Percentiles rank a stretch among this genome's conserved stretches.
phyloP scores from a whole-genome alignment of 192 early-diverging fungal species.

The Entomortierella beljakovae region DNA sequence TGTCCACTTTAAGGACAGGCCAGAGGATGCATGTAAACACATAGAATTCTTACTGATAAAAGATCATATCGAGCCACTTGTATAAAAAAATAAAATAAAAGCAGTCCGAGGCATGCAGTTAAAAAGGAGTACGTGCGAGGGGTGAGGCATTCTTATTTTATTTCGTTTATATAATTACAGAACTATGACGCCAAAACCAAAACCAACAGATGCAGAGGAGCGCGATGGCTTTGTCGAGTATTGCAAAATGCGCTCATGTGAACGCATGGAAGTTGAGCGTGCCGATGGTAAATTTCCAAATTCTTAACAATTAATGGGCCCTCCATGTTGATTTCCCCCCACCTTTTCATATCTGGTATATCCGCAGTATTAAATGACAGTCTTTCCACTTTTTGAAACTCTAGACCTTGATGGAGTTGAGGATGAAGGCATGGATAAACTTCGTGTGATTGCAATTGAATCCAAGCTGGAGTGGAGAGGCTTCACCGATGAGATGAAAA shows the following conservation, averaged over 20 bases:
- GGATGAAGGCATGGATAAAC: constrained; percentile 25
- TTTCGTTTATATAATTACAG: neutral
- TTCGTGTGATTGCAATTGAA: constrained; percentile 52
- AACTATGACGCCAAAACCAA: constrained; percentile 7
- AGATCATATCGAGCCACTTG: neutral
- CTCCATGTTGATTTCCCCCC: too few relatives aligned
- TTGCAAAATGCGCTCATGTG: constrained; percentile 50
- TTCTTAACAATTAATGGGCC: too few relatives aligned
- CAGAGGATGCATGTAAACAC: constrained; percentile 74
- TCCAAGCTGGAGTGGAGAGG: constrained; percentile 53
- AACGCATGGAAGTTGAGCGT: constrained; percentile 43
- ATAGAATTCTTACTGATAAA: constrained; percentile 20
- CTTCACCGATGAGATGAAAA: constrained; percentile 54
- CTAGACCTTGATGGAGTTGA: constrained; percentile 21
- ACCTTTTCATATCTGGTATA: too few relatives aligned
- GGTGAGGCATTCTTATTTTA: neutral
- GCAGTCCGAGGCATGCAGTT: neutral
- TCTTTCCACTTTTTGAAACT: neutral
- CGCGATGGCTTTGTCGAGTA: constrained; percentile 55
- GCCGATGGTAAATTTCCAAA: constrained; percentile 23
- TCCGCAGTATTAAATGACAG: too few relatives aligned
- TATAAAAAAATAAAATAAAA: constrained; percentile 1
- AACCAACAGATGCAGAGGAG: constrained; percentile 41
- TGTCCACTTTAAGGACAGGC: constrained; percentile 84
- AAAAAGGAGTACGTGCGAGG: too few relatives aligned